Conservation (phyloP, 371 early-diverging fungal genomes). For the Mucor racemosus region DNA sequence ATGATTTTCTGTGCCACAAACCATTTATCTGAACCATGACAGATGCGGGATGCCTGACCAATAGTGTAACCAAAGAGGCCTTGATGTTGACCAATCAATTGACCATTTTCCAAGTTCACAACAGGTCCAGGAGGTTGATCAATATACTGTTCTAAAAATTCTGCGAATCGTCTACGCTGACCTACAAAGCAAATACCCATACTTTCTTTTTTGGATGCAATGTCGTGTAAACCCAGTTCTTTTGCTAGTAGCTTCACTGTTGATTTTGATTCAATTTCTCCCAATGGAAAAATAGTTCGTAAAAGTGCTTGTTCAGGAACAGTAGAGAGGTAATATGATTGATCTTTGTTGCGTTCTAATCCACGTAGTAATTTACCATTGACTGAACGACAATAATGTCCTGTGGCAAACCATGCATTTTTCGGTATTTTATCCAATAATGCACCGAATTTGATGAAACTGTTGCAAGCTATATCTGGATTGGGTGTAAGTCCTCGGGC, state of each 20-base stretch:
- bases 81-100: constrained; percentile 64
- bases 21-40: constrained; percentile 63
- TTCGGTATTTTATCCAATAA: constrained; percentile 61
- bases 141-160: constrained; percentile 77
- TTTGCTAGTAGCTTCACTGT: constrained; percentile 77
- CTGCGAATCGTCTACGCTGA: constrained; percentile 73
- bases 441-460: constrained; percentile 90
- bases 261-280: constrained; percentile 67
- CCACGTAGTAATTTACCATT: constrained; percentile 52
- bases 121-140: constrained; percentile 66
- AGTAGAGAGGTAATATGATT: constrained; percentile 89
- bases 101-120: constrained; percentile 59
- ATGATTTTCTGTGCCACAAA: constrained; percentile 51
- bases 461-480: constrained; percentile 91
- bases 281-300: constrained; percentile 86
- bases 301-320: constrained; percentile 56
- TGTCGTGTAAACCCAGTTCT: constrained; percentile 53
- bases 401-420: constrained; percentile 77
- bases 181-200: constrained; percentile 98
- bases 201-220: constrained; percentile 83
- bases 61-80: constrained; percentile 78
- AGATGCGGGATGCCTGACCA: constrained; percentile 73
- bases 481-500: constrained; percentile 85
- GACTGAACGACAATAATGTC: constrained; percentile 81
- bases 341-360: constrained; percentile 83